Evolutionary conservation across 2,329 filamentous ascomycete genomes (phyloP), one percentile per base, ranked within the genome.

Genomic region (Hymenoscyphus repandus): DNA sequence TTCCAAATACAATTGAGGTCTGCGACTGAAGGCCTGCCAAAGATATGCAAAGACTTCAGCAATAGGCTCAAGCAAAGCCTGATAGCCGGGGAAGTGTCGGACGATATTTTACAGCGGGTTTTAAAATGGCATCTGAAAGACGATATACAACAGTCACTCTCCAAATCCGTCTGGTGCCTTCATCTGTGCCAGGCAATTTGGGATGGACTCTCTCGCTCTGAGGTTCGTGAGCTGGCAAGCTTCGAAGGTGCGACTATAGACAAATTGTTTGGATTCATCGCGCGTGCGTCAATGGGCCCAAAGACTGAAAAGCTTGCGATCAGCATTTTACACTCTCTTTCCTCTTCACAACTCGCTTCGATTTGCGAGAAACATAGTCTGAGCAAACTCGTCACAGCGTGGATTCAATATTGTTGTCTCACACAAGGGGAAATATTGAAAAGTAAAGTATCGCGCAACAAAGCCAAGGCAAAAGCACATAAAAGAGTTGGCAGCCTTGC

Each of bases 181-280:
- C 30, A 46, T 10, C 56, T 65, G 32, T 64, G 57, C 44, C 42
- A 52, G 44, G 43, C 52, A n/a, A 38, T 61, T 27, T 66, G 63
- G 63, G 41, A 56, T 10, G 62, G 63, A 2, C 54, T 65, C 9
- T 37, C 47, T 18, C 49, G 49, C 20, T 62, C 52, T 33, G 58
- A 60, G 51, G 56, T 63, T 37, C 27, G 64, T 27, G 40, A 42
- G 9, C 49, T 57, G 4, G 46, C 36, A 13, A 57, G 61, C 18
- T 50, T 61, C 22, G 48, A 54, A 34, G 42, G 33, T 6, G 31
- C 41, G 31, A 50, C 54, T 13, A 42, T 62, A 27, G 45, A 47
- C 17, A 41, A 37, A 17, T 44, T 61, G 20, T 20, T 64, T 3
- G 38, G 13, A 5, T 46, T 47, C 11, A 39, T 66, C 7, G 41